Base-by-base conservation (phyloP, 805 yeast genomes). In the Yarrowia hollandica region DNA sequence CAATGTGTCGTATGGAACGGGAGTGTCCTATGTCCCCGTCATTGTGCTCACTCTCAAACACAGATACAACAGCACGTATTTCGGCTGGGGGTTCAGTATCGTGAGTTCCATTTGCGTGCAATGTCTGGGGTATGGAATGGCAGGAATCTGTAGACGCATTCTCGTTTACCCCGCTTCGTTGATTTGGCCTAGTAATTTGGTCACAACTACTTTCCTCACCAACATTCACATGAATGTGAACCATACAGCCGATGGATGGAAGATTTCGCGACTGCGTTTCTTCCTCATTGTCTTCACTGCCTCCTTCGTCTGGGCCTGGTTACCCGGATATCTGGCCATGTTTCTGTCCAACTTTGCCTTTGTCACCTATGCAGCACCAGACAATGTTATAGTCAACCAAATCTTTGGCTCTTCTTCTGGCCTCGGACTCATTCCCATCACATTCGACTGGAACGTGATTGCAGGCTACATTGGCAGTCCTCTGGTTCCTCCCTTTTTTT, bases 151-250 rank as follows among this genome's bases (percentile, higher is more conserved):
- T 37, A 75, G 85, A 63, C 77, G 80, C 63, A 74, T 83, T 31
- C 75, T 86, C 62, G 84, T 86, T 14, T 79, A 79, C 60, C 86
- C 90, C 5, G 78, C 84, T 5, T 74, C 82, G n/a, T 80, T 84
- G 71, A 77, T 85, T 55, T 87, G 91, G 91, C 92, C 92, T 4
- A 70, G 81, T 1, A 79, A 79, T 65, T 75, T 86, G 67, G 86
- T 84, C 55, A 76, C 83, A 4, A 67, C 82, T 23, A 82, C 86
- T 19, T 78, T 84, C 64, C 75, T 80, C 72, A 74, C 81, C 66
- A 77, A 79, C 71, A 74, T 83, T 70, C 78, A 75, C 70, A 62
- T 77, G 67, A 72, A 78, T 63, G 75, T 71, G 30, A 79, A 79
- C 68, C 81, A 81, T 65, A 69, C 71, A 6, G 82, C 85, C 25